Evolutionary conservation across 495 filamentous ascomycete genomes (phyloP), one percentile per base, ranked within the genome.

Genomic region (Bacidia gigantensis): DNA sequence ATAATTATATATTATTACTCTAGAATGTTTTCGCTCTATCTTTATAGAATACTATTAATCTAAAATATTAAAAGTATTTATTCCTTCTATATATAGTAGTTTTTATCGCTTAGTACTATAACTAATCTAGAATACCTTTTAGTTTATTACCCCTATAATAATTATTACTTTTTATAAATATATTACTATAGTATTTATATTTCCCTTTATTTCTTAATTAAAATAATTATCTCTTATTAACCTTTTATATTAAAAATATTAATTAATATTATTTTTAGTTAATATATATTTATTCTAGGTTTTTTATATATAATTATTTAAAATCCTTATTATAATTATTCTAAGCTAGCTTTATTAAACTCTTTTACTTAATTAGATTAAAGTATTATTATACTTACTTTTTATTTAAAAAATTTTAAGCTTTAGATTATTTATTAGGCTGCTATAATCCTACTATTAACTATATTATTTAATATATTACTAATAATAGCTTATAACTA

Each of bases 311-410:
- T 22, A 23, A 48, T 25, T 22, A 23, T 26, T 44, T n/a, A 17
- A 44, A n/a, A n/a, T 44, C 9, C 9, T 44, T 44, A 44, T 44
- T 44, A 5, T 9, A 44, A 44, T 9, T n/a, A n/a, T 9, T 5
- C 12, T 44, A 9, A 17, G 41, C 41, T 9, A 7, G 9, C 20
- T 17, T n/a, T 44, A 44, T 17, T 44, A 44, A 44, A 2, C 26
- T 0, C 17, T 46, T 21, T 42, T 20, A 24, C 25, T 39, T 52
- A 26, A 29, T 14, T 44, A 44, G 20, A 44, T 44, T 39, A 54
- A 25, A 26, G 24, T 47, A 54, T 3, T 48, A 32, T 25, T 54
- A 54, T 48, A 22, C 26, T n/a, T 48, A 25, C 22, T 5, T 48
- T n/a, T 48, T 48, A 48, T 22, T 48, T 25, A 7, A 22, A 23